Evolutionary conservation across 805 yeast species (phyloP).

Genomic region (Torulaspora microellipsoides): DNA sequence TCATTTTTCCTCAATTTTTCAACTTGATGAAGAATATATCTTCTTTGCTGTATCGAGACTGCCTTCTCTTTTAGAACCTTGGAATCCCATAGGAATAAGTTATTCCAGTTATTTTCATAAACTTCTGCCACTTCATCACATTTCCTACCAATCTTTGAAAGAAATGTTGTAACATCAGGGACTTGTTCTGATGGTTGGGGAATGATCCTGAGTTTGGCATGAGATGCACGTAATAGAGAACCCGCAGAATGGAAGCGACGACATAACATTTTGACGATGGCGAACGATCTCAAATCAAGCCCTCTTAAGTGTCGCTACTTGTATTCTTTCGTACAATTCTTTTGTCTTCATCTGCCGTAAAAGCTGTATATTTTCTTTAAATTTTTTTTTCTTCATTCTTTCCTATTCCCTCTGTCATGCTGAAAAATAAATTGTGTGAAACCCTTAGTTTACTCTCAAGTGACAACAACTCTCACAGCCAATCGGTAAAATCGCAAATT

Average conservation of each 20-base stretch:
- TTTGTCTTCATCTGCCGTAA: no score
- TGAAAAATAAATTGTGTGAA: no score
- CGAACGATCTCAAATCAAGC: neutral
- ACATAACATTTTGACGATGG: conserved; percentile 7
- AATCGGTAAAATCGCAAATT: no score
- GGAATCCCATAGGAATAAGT: conserved; percentile 55
- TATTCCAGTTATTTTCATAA: conserved; percentile 62
- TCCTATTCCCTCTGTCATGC: no score
- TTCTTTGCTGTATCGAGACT: conserved; percentile 64
- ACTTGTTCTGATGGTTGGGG: conserved; percentile 51
- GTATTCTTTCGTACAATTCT: no score
- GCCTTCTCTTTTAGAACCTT: conserved; percentile 67
- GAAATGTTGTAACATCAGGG: conserved; percentile 70
- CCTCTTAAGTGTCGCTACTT: no score
- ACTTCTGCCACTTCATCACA: conserved; percentile 65
- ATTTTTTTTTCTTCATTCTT: no score
- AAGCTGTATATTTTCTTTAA: no score
- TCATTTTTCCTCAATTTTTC: conserved; percentile 59
- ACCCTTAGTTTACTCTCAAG: no score
- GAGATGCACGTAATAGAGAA: conserved; percentile 10
- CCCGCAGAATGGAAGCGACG: conserved; percentile 13
- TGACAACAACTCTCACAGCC: no score
- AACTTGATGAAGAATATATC: conserved; percentile 69
- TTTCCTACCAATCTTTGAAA: conserved; percentile 74
- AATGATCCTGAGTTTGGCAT: conserved; percentile 16